These are phyloP conservation scores for Penicillium sp. DNA, from an alignment of 2,329 filamentous ascomycete genomes.

Conservation along the genomic window DNA sequence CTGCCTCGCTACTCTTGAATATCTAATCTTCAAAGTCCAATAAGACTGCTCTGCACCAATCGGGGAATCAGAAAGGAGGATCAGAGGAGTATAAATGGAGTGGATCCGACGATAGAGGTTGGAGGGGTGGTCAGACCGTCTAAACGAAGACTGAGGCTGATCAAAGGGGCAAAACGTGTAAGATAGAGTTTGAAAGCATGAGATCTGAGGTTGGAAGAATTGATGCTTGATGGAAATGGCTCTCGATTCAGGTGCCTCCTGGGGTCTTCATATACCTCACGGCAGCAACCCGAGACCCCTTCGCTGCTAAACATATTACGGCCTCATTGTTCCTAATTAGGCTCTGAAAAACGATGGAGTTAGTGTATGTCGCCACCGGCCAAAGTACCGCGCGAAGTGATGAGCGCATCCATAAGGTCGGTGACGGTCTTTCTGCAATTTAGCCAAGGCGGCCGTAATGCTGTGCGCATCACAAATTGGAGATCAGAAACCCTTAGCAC, in stretches of 20 bases:
- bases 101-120: conserved; percentile 9
- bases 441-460: conserved; percentile 19
- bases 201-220: neutral
- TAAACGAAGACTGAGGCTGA: neutral
- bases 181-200: neutral
- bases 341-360: conserved; percentile 11
- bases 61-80: neutral
- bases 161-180: neutral
- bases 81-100: conserved; percentile 14
- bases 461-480: conserved; percentile 10
- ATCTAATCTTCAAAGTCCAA: conserved; percentile 6
- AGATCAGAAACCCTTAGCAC: conserved; percentile 5
- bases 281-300: conserved; percentile 13
- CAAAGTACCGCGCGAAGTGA: conserved; percentile 26
- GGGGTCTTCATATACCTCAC: conserved; percentile 29
- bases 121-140: neutral
- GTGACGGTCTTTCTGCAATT: conserved; percentile 22
- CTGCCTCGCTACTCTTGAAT: neutral
- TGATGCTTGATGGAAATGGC: conserved; percentile 2
- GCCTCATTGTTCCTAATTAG: conserved; percentile 17
- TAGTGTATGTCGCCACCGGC: conserved; percentile 24
- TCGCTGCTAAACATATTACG: conserved; percentile 9
- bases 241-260: conserved; percentile 7
- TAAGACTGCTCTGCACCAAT: conserved; percentile 10
- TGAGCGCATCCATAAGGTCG: conserved; percentile 15